Evolutionary conservation across 805 yeast genomes (phyloP), one percentile per base, ranked within the genome.

Genomic region (Pichia exigua): DNA sequence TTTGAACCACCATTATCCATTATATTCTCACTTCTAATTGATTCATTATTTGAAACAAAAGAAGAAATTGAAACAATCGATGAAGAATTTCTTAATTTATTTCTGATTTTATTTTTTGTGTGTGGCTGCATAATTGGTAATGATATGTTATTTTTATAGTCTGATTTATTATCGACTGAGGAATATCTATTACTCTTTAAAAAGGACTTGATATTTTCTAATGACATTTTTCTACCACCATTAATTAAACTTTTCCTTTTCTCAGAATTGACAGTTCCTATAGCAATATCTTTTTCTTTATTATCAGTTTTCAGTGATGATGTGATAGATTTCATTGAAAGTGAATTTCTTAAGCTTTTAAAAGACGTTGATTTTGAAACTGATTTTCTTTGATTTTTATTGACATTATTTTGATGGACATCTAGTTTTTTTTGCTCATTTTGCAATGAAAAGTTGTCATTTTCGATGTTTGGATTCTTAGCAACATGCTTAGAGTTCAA

Each of bases 91-190:
- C 73, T 73, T 45, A 82, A 65, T 57, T 78, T 82, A 52, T 73
- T 71, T 56, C 74, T 73, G 48, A 82, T 67, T 54, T 79, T 81
- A 54, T 75, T 80, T 38, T 80, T 71, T 17, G 85, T 76, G 13
- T 73, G 73, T 40, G 75, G 76, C 51, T 76, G 79, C 8, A 84
- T 82, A 4, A 76, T 71, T 1, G 87, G 88, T 51, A 79, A 64
- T 4, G 87, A 81, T 17, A 82, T 82, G 66, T 69, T 71, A 9
- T 68, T 59, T 51, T 69, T 53, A 40, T 52, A 55, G 18, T 52
- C 50, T 22, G 42, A 41, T 28, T 46, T 28, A 54, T 42, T 59
- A 50, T 22, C 67, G 53, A 50, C 65, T 45, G 45, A 28, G 46
- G 52, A 45, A 42, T 41, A 41, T 49, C 51, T 52, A 22, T 32